Evolutionary conservation across 257 asterid species (phyloP).

Genomic region (Gardenia jasminoides): DNA sequence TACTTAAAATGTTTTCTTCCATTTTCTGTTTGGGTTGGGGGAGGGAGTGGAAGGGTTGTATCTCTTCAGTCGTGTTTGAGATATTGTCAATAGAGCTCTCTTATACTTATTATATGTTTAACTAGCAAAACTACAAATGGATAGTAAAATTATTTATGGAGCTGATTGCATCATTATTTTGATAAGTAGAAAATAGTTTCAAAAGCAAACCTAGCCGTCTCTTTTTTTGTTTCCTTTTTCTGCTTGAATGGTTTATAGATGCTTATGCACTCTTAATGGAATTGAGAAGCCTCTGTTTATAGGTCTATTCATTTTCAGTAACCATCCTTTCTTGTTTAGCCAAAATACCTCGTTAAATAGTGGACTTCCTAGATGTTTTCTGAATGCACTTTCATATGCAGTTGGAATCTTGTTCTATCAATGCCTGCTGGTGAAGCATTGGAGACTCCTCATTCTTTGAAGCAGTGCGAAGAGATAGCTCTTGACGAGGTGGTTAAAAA

Average conservation of each 20-base stretch:
- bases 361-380: constrained; percentile 4
- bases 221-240: background rate
- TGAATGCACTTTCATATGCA: constrained; percentile 41
- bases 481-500: constrained; percentile 69
- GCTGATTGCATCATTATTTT: background rate
- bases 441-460: constrained; percentile 63
- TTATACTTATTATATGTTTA: background rate
- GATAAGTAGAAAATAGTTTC: background rate
- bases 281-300: background rate
- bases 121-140: too few species aligned
- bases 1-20: background rate
- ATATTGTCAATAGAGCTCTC: background rate
- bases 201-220: background rate
- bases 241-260: constrained; percentile 9
- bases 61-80: background rate
- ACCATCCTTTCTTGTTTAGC: background rate
- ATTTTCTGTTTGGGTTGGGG: background rate
- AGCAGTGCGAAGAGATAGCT: constrained; percentile 58
- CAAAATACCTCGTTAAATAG: background rate
- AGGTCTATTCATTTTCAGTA: background rate
- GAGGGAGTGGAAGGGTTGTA: background rate
- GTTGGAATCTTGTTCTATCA: constrained; percentile 82
- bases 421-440: constrained; percentile 81
- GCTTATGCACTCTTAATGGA: background rate
- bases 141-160: background rate